A percentile compares a stretch with the other conserved stretches of the same genome.
Conservation (phyloP, 495 filamentous ascomycete species). For the Aspergillus indologenus region DNA sequence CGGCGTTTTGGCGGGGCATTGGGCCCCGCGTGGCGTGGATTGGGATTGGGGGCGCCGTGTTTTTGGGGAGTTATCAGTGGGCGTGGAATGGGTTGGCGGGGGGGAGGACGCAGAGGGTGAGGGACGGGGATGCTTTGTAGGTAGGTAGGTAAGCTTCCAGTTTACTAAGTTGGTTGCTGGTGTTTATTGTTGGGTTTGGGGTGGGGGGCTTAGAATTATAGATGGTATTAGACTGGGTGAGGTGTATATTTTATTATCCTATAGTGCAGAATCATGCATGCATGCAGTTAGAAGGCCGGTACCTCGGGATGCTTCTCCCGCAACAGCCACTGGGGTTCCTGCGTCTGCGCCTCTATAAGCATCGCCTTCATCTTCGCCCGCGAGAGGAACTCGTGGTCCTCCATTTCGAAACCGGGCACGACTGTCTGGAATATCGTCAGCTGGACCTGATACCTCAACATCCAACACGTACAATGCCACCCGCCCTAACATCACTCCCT, state of each 20-base stretch:
- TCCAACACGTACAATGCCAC: too few species aligned
- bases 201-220: too few species aligned
- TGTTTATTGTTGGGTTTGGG: neutral
- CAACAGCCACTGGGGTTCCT: conserved; percentile 50
- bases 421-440: conserved; percentile 42
- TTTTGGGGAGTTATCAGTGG: conserved; percentile 94
- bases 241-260: too few species aligned
- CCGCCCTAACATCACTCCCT: too few species aligned
- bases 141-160: neutral
- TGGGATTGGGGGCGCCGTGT: conserved; percentile 86
- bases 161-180: neutral
- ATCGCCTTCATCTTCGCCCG: conserved; percentile 42
- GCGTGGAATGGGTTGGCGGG: conserved; percentile 69
- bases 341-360: conserved; percentile 42
- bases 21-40: conserved; percentile 93
- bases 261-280: neutral
- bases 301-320: neutral
- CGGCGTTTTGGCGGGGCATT: conserved; percentile 84
- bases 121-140: conserved; percentile 8
- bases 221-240: too few species aligned
- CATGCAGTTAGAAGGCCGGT: neutral
- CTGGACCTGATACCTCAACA: too few species aligned
- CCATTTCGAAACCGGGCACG: conserved; percentile 63
- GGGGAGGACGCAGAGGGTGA: conserved; percentile 20
- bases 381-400: conserved; percentile 60